Conservation (phyloP, 441 rosid species). For the Rhodomyrtus psidioides region DNA sequence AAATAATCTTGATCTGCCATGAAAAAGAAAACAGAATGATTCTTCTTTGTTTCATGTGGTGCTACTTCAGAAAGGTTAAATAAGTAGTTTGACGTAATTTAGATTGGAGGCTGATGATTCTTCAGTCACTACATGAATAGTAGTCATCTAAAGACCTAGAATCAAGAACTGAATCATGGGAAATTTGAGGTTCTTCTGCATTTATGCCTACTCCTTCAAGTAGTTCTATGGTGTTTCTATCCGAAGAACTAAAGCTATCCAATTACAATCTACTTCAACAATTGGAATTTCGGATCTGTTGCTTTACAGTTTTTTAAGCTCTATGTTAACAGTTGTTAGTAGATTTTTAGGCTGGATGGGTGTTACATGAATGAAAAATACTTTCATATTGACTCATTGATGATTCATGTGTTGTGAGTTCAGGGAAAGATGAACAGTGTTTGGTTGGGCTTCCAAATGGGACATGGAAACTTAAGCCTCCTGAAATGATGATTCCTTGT, state of each 20-base stretch:
- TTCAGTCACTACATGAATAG: not conserved
- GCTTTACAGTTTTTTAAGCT: not conserved
- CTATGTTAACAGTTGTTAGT: not conserved
- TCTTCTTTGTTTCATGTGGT: not conserved
- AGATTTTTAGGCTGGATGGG: not conserved
- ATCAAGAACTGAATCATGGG: not conserved
- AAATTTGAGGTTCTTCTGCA: not conserved
- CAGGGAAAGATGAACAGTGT: not conserved
- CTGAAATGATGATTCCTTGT: not conserved
- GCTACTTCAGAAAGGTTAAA: not conserved
- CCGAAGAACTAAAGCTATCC: not conserved
- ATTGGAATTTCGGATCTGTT: not conserved
- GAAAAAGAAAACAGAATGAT: not conserved
- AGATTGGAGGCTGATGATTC: not conserved
- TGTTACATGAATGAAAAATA: not conserved
- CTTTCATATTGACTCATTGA: not conserved
- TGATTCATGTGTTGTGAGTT: not conserved
- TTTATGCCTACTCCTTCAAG: not conserved
- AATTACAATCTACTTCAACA: not conserved
- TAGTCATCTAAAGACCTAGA: not conserved
- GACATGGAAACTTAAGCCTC: not conserved
- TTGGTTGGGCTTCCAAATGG: not conserved
- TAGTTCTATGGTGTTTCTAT: not conserved
- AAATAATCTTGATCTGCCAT: not conserved
- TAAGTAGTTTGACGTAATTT: not conserved